Evolutionary conservation across 176 grass and related monocot species (phyloP).

Genomic region (Typha latifolia): DNA sequence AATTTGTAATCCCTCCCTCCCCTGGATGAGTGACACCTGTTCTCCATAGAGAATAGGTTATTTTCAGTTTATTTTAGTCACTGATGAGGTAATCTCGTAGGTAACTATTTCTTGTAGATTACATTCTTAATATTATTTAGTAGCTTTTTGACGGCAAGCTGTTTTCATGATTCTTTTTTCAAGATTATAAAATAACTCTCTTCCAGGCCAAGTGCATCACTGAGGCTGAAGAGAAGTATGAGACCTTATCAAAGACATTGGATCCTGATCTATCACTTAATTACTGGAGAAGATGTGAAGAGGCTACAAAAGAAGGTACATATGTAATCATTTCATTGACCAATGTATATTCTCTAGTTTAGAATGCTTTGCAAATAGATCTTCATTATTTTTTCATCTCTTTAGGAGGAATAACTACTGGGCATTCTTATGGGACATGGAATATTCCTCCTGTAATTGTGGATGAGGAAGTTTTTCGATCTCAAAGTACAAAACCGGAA

Average conservation of each 20-base stretch:
- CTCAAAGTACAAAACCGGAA: slow-evolving; percentile 24
- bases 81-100: no score
- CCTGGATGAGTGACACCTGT: no score
- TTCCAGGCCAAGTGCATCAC: slow-evolving; percentile 63
- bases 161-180: not conserved
- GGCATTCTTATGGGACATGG: slow-evolving; percentile 71
- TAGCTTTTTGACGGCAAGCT: not conserved
- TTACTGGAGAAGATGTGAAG: slow-evolving; percentile 84
- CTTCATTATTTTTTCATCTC: not conserved
- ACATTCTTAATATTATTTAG: not conserved
- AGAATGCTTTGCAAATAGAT: slow-evolving; percentile 2
- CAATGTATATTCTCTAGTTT: slow-evolving; percentile 7
- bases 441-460: slow-evolving; percentile 72
- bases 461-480: slow-evolving; percentile 53
- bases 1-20: no score
- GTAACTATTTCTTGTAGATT: not conserved
- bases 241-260: slow-evolving; percentile 50
- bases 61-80: no score
- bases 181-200: not conserved
- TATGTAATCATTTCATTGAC: slow-evolving; percentile 1
- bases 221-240: slow-evolving; percentile 71
- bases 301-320: slow-evolving; percentile 80
- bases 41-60: no score
- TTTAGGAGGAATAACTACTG: slow-evolving; percentile 50
- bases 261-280: slow-evolving; percentile 42